phyloP scores from a whole-genome alignment of 768 basidiomycete species.

The Boletus rubescentipes region DNA sequence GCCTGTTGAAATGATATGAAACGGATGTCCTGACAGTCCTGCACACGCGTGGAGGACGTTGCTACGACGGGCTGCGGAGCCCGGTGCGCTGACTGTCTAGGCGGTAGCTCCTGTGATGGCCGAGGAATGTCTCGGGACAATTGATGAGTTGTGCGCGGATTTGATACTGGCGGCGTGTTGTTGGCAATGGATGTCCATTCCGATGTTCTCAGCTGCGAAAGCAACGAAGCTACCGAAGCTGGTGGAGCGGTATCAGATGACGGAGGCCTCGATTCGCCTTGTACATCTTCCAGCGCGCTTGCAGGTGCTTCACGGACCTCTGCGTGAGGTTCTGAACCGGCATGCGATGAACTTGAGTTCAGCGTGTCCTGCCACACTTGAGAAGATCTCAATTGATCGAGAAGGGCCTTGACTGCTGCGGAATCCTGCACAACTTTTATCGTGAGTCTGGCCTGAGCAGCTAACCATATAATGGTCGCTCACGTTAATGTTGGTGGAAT shows the following conservation, averaged over 20 bases:
- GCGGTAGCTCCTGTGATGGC: constrained; percentile 15
- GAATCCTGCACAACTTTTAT: constrained; percentile 51
- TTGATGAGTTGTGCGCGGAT: constrained; percentile 8
- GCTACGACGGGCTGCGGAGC: constrained; percentile 12
- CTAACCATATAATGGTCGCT: constrained; percentile 6
- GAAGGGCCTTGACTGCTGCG: constrained; percentile 62
- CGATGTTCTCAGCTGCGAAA: constrained; percentile 56
- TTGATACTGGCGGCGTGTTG: constrained; percentile 10
- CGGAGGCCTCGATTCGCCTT: constrained; percentile 1
- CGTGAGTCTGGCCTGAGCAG: not conserved
- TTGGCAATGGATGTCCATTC: constrained; percentile 13
- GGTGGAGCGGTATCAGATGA: constrained; percentile 24
- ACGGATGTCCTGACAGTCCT: constrained; percentile 50
- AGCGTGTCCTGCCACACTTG: constrained; percentile 63
- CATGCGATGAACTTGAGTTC: constrained; percentile 10
- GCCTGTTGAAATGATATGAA: constrained; percentile 67
- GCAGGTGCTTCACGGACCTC: constrained; percentile 8
- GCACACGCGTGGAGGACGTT: constrained; percentile 5
- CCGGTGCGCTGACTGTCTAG: constrained; percentile 7
- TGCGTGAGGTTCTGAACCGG: not conserved
- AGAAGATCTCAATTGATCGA: constrained; percentile 67
- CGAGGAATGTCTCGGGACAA: constrained; percentile 10
- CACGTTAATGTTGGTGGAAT: constrained; percentile 62
- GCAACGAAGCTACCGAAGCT: constrained; percentile 54
- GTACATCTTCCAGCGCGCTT: constrained; percentile 3